Evolutionary conservation across 2,329 filamentous ascomycete genomes (phyloP).

Genomic region (Pestalotiopsis fici): DNA sequence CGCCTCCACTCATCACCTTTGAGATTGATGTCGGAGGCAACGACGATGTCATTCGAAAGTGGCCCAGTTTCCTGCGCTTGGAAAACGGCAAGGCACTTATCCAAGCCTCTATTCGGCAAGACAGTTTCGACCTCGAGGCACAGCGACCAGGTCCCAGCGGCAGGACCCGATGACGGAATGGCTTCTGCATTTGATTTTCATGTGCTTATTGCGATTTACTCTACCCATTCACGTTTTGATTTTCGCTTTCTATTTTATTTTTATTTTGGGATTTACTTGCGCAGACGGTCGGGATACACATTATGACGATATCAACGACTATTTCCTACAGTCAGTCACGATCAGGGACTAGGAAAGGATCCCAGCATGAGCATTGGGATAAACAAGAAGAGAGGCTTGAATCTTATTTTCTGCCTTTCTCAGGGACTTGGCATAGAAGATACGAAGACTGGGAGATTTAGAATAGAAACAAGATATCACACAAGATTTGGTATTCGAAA

Average conservation of each 20-base stretch:
- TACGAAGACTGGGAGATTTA: neutral
- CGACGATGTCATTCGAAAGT: conserved; percentile 9
- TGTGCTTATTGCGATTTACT: neutral
- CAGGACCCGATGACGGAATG: neutral
- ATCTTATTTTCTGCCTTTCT: neutral
- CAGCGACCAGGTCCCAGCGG: neutral
- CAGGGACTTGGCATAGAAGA: neutral
- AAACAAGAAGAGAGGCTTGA: neutral
- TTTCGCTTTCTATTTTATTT: too few species aligned
- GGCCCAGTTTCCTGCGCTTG: conserved; percentile 13
- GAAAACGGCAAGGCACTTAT: conserved; percentile 10
- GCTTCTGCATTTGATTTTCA: neutral
- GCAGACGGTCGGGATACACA: neutral
- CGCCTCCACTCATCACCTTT: conserved; percentile 2
- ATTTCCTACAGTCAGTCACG: neutral
- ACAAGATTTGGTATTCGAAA: too few species aligned
- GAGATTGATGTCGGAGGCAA: conserved; percentile 13
- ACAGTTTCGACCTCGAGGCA: conserved; percentile 4
- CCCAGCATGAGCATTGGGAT: neutral
- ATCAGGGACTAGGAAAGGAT: neutral
- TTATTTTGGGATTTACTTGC: neutral
- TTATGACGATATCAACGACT: neutral
- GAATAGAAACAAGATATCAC: too few species aligned
- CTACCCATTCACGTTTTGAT: neutral
- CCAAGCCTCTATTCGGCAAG: conserved; percentile 4